Evolutionary conservation across 2,329 filamentous ascomycete species (phyloP).

Genomic region (Tolypocladium ophioglossoides): DNA sequence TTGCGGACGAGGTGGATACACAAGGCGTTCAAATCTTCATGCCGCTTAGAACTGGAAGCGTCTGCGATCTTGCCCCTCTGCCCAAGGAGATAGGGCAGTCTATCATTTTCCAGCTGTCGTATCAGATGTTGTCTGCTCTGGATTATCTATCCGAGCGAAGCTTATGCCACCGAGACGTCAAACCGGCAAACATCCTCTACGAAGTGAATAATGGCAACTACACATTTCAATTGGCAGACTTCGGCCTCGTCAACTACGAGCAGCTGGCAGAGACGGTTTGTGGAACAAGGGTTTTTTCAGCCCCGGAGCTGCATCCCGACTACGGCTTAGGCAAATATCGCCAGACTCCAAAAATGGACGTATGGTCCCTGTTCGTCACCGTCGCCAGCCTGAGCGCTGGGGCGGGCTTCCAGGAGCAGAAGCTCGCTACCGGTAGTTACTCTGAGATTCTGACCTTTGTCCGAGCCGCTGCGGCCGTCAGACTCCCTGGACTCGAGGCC

Average conservation of each 20-base stretch:
- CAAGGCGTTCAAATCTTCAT: neutral
- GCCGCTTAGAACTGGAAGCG: neutral
- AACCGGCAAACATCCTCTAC: conserved; percentile 9
- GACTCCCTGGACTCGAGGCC: neutral
- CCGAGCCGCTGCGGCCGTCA: neutral
- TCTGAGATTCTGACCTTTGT: neutral
- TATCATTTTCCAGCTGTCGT: neutral
- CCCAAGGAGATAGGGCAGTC: too few species aligned
- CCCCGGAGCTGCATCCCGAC: conserved; percentile 1
- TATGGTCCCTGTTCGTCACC: neutral
- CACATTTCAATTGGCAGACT: conserved; percentile 9
- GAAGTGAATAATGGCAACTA: conserved; percentile 2
- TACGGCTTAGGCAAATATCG: neutral
- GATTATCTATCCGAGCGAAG: conserved; percentile 8
- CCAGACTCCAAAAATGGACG: conserved; percentile 4
- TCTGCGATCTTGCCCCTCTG: neutral
- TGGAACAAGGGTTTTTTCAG: conserved; percentile 3
- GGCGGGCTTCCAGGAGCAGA: neutral
- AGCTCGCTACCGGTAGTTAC: neutral
- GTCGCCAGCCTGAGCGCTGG: neutral
- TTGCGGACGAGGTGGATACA: neutral
- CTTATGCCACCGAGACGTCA: conserved; percentile 8
- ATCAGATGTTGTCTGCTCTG: conserved; percentile 11
- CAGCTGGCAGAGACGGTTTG: neutral
- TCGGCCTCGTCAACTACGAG: conserved; percentile 4